Conservation (phyloP, 2,329 filamentous ascomycete species). For the Penicillium aurantiogriseum region DNA sequence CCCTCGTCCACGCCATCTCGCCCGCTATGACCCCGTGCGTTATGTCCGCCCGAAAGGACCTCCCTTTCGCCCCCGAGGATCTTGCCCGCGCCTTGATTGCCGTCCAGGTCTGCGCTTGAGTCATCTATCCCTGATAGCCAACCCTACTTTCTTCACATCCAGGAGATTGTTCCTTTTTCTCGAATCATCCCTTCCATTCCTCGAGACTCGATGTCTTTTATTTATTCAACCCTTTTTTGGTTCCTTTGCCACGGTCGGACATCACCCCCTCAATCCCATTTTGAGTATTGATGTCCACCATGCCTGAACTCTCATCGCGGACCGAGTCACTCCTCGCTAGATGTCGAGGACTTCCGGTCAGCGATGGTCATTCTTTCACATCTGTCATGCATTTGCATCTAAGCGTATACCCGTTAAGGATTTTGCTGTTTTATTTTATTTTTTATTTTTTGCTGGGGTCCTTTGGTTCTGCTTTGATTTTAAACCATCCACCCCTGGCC, state of each 20-base stretch:
- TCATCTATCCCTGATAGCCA: background rate
- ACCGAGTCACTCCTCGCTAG: background rate
- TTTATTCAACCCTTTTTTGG: background rate
- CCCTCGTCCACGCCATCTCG: slow-evolving; percentile 30
- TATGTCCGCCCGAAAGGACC: slow-evolving; percentile 25
- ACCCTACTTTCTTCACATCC: slow-evolving; percentile 15
- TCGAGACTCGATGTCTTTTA: slow-evolving; percentile 15
- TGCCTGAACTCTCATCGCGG: background rate
- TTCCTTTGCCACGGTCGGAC: slow-evolving; percentile 2
- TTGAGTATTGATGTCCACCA: background rate
- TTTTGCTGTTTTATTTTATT: slow-evolving; percentile 7
- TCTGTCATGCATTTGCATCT: slow-evolving; percentile 23
- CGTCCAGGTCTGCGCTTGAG: slow-evolving; percentile 32
- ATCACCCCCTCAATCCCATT: background rate
- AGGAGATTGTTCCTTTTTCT: slow-evolving; percentile 19
- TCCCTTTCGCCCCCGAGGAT: slow-evolving; percentile 38
- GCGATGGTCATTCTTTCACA: background rate
- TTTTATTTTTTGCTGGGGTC: slow-evolving; percentile 1
- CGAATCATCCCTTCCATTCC: slow-evolving; percentile 1
- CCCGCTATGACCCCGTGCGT: slow-evolving; percentile 18
- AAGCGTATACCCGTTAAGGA: slow-evolving; percentile 33
- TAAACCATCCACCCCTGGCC: background rate
- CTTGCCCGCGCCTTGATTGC: slow-evolving; percentile 39
- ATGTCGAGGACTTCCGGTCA: background rate
- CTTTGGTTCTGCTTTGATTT: background rate